A percentile compares a stretch with the other conserved stretches of the same genome.
phyloP scores from a whole-genome alignment of 805 yeast genomes.

The Myxozyma monticola region DNA sequence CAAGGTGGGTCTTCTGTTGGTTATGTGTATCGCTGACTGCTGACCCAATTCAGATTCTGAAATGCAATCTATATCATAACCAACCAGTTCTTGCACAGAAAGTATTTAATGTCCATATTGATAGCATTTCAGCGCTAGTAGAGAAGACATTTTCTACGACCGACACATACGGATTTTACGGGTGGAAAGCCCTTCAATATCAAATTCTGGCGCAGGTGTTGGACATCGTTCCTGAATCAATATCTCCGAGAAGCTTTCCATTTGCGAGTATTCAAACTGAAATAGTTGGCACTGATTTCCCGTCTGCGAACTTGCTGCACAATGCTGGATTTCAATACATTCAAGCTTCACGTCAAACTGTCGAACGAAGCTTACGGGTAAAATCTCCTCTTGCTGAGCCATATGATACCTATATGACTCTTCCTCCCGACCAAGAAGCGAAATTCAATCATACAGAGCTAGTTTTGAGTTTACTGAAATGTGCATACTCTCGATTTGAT shows the following conservation, averaged over 20 bases:
- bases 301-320: constrained; percentile 29
- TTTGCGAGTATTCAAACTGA: constrained; percentile 34
- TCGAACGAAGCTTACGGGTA: constrained; percentile 24
- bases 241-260: constrained; percentile 42
- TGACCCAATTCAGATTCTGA: constrained; percentile 46
- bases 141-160: constrained; percentile 36
- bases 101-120: constrained; percentile 65
- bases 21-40: not conserved
- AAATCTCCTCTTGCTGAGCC: not conserved
- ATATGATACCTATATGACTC: constrained; percentile 17
- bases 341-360: constrained; percentile 33
- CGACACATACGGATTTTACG: constrained; percentile 38
- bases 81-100: constrained; percentile 59
- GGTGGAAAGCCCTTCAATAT: constrained; percentile 66
- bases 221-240: constrained; percentile 47
- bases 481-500: constrained; percentile 24
- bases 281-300: constrained; percentile 24
- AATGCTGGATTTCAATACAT: constrained; percentile 32
- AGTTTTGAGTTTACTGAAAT: constrained; percentile 12
- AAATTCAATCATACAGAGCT: constrained; percentile 12
- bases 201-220: constrained; percentile 64
- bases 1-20: constrained; percentile 34
- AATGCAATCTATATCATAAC: constrained; percentile 59
- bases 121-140: constrained; percentile 47
- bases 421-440: constrained; percentile 14